Base-by-base conservation (phyloP, 2,329 filamentous ascomycete genomes). In the Pyrenochaeta sp. region DNA sequence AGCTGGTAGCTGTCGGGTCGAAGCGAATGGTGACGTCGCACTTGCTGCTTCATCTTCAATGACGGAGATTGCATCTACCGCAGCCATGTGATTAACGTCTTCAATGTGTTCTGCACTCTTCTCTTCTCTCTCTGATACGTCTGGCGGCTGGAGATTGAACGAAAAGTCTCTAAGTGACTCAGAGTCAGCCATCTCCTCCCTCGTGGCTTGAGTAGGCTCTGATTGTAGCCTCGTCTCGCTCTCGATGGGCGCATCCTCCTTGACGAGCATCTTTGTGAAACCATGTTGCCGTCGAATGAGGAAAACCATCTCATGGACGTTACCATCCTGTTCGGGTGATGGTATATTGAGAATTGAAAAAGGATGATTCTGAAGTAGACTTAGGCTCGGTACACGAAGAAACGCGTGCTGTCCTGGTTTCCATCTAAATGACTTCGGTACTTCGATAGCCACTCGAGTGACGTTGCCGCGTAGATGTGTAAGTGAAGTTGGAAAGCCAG, bases 321-420 rank as follows among this genome's bases (percentile, higher is more conserved):
- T 53, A 2, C 44, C 25, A 3, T 55, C 46, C 19, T 25, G 19
- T 5, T 53, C 46, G 5, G 28, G 6, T 5, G 36, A 27, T 9
- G 64, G 62, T n/a, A 62, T 54, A n/a, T 60, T 68, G 2, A 67
- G 65, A 32, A 76, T 74, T 5, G 67, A 72, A 52, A 76, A 75
- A 4, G 73, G 73, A 54, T 75, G 69, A 50, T 71, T 73, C 28
- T 66, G 69, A 0, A 73, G 37, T 10, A 40, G 4, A 9, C 50
- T 54, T 12, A 76, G 39, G 13, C 46, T 24, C 5, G 67, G 70
- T 22, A 76, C 66, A 24, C 72, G 67, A 12, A 76, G 43, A 54
- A 67, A 68, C 84, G 88, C 86, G 87, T 90, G 71, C 84, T 90
- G 81, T 85, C 88, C 75, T 84, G 86, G 58, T 82, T 50, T 61